phyloP scores from a whole-genome alignment of 2,329 filamentous ascomycete genomes.

The Aspergillus sp. region DNA sequence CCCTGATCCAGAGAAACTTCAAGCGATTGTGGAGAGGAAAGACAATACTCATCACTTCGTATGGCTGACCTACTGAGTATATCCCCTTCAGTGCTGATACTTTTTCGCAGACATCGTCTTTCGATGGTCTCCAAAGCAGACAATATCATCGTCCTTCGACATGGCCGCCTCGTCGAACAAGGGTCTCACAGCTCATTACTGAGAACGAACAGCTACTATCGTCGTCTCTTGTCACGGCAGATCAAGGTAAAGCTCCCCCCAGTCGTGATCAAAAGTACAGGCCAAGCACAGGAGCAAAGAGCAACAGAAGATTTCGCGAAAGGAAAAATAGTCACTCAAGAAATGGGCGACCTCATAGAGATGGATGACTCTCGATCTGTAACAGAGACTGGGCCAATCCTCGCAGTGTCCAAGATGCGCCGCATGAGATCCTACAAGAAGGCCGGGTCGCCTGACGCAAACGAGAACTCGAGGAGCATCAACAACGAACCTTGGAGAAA shows the following conservation, averaged over 20 bases:
- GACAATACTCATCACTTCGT: slow-evolving; percentile 49
- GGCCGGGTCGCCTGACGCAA: not conserved
- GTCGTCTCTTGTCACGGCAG: slow-evolving; percentile 60
- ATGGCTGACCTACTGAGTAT: slow-evolving; percentile 16
- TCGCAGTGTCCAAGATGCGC: not conserved
- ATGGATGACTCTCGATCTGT: not conserved
- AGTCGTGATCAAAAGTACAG: not conserved
- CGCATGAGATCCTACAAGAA: not conserved
- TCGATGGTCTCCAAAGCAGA: slow-evolving; percentile 58
- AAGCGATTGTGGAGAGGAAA: slow-evolving; percentile 40
- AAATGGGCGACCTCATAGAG: not conserved
- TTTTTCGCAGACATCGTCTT: slow-evolving; percentile 50
- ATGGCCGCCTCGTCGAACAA: slow-evolving; percentile 57
- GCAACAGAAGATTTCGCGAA: not conserved
- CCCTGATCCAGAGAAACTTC: slow-evolving; percentile 42
- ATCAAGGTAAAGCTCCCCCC: slow-evolving; percentile 17
- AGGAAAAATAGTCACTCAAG: not conserved
- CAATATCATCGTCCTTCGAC: slow-evolving; percentile 58
- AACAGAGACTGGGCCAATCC: not conserved
- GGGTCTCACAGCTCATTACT: slow-evolving; percentile 57
- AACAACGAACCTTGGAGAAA: slow-evolving; percentile 1
- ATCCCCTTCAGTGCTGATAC: not conserved
- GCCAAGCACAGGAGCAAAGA: not conserved
- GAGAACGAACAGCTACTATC: slow-evolving; percentile 54
- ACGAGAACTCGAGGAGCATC: not conserved